Evolutionary conservation across 176 grass and related monocot genomes (phyloP).

Genomic region (Poa annua): DNA sequence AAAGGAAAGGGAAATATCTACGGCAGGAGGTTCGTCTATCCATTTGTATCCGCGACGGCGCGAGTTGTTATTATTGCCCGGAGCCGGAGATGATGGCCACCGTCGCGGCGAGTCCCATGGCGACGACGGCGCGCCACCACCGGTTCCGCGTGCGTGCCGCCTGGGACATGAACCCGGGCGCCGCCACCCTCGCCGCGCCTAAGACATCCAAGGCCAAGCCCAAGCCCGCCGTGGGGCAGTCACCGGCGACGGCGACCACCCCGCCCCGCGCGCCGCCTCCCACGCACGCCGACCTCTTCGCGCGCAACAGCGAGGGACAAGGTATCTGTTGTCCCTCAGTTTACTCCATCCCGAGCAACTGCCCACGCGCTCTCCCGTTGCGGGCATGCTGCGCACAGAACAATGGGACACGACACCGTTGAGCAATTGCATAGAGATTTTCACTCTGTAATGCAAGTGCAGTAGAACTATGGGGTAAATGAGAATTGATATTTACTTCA

Average conservation of each 20-base stretch:
- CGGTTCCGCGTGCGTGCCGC: constrained; percentile 40
- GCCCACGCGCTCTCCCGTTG: not conserved
- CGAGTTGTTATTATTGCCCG: not conserved
- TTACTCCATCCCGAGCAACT: not conserved
- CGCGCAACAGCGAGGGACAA: constrained; percentile 48
- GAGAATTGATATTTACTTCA: not conserved
- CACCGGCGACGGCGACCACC: not conserved
- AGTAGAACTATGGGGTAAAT: not conserved
- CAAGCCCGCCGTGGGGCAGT: constrained; percentile 34
- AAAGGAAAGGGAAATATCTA: not conserved
- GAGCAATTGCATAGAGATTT: not conserved
- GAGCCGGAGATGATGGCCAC: constrained; percentile 44
- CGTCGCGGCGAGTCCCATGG: constrained; percentile 35
- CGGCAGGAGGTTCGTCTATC: not conserved
- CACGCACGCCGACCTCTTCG: constrained; percentile 57
- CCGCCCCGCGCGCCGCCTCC: constrained; percentile 25
- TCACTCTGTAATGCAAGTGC: too few relatives aligned
- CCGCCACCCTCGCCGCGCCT: constrained; percentile 34
- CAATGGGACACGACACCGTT: not conserved
- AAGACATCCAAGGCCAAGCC: constrained; percentile 48
- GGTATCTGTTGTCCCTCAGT: constrained; percentile 25
- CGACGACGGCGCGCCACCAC: constrained; percentile 29
- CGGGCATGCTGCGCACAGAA: not conserved
- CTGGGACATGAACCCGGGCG: constrained; percentile 60
- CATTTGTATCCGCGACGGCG: constrained; percentile 11